Percentiles rank a stretch among this genome's conserved stretches.
phyloP scores from a whole-genome alignment of 2,329 filamentous ascomycete species.

The Colletotrichum chrysophilum region DNA sequence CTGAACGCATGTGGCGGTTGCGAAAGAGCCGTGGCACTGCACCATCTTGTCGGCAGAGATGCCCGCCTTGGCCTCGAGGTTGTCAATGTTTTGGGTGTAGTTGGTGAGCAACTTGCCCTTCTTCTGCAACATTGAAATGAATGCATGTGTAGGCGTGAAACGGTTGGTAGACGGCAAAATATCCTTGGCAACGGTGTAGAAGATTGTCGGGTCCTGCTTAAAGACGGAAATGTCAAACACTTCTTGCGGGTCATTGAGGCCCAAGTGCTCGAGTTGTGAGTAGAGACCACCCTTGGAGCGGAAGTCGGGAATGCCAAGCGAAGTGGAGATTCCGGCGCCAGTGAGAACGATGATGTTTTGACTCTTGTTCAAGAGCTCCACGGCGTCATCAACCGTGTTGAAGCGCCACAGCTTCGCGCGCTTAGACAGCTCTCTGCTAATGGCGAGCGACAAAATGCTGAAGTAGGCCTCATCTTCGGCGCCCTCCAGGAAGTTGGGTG shows the following conservation, averaged over 20 bases:
- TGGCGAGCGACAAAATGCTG: slow-evolving; percentile 75
- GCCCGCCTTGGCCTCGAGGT: slow-evolving; percentile 87
- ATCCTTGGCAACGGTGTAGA: slow-evolving; percentile 90
- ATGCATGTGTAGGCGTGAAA: slow-evolving; percentile 91
- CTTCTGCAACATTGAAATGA: slow-evolving; percentile 88
- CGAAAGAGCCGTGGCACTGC: slow-evolving; percentile 96
- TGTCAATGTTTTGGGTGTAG: slow-evolving; percentile 99
- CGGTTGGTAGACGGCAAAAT: slow-evolving; percentile 82
- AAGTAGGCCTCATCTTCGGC: slow-evolving; percentile 77
- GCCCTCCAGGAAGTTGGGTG: slow-evolving; percentile 76
- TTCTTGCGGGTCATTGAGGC: slow-evolving; percentile 85
- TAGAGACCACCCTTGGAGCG: slow-evolving; percentile 94
- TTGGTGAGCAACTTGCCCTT: slow-evolving; percentile 92
- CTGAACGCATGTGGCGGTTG: slow-evolving; percentile 85
- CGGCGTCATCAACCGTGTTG: slow-evolving; percentile 89
- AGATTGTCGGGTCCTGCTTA: slow-evolving; percentile 83
- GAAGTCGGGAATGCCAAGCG: slow-evolving; percentile 95
- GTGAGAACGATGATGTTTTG: slow-evolving; percentile 93
- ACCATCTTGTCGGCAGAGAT: slow-evolving; percentile 83
- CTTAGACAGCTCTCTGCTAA: slow-evolving; percentile 81
- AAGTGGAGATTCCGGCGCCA: slow-evolving; percentile 95
- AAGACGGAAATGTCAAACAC: slow-evolving; percentile 94
- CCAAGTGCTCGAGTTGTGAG: slow-evolving; percentile 79
- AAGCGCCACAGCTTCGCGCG: slow-evolving; percentile 79
- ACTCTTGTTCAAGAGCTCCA: slow-evolving; percentile 73